phyloP scores from a whole-genome alignment of 2,329 filamentous ascomycete species.

The Rutstroemia sp. region DNA sequence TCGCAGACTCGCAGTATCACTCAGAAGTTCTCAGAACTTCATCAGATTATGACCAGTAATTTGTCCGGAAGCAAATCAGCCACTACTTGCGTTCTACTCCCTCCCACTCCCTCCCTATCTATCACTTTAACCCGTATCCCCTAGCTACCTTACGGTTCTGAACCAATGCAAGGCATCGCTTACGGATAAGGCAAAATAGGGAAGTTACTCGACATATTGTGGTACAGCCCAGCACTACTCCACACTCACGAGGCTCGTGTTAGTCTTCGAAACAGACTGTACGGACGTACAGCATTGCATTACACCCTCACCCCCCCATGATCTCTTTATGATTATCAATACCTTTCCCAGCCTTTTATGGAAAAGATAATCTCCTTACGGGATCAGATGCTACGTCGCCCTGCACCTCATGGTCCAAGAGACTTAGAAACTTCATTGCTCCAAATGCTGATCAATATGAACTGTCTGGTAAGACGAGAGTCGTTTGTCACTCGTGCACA shows the following conservation, averaged over 20 bases:
- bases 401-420: background rate
- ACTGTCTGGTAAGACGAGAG: constrained; percentile 5
- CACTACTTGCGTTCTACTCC: no score
- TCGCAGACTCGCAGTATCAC: background rate
- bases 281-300: background rate
- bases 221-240: background rate
- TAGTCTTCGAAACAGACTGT: background rate
- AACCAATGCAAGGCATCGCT: constrained; percentile 1
- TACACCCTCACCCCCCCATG: background rate
- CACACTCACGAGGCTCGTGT: constrained; percentile 8
- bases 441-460: background rate
- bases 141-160: background rate
- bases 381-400: background rate
- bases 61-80: no score
- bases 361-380: background rate
- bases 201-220: background rate
- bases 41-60: background rate
- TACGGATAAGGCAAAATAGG: background rate
- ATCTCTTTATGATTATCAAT: background rate
- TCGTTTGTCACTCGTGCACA: background rate
- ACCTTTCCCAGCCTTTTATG: background rate
- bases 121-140: background rate
- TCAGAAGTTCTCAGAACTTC: background rate
- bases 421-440: background rate
- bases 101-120: background rate